Percentiles rank a stretch among this genome's conserved stretches.
Evolutionary conservation across 441 rosid species (phyloP).

Genomic region (Gossypium aridum): DNA sequence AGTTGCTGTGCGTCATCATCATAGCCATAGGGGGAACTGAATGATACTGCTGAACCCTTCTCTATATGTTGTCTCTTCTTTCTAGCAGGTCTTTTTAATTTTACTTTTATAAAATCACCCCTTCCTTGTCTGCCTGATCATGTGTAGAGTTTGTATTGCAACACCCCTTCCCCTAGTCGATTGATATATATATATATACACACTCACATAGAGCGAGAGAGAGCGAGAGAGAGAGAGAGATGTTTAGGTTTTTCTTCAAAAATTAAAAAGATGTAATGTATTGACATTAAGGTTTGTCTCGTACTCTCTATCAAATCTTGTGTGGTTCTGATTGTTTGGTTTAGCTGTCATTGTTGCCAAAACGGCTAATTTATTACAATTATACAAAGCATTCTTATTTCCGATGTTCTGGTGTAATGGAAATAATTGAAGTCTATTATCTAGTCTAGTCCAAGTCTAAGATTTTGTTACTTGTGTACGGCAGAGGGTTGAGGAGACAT

Average conservation of each 20-base stretch:
- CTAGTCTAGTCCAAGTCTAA: neutral
- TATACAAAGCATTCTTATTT: neutral
- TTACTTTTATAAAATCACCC: neutral
- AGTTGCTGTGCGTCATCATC: slow-evolving; percentile 38
- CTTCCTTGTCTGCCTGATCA: neutral
- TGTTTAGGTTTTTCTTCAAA: slow-evolving; percentile 2
- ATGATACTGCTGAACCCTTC: too few relatives aligned
- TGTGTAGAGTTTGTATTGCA: neutral
- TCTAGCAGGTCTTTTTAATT: neutral
- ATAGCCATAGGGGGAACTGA: slow-evolving; percentile 8
- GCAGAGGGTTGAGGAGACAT: too few relatives aligned
- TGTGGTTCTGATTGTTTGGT: neutral
- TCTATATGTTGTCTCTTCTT: neutral
- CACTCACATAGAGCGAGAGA: too few relatives aligned
- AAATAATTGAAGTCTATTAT: neutral
- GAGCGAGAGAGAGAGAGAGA: neutral
- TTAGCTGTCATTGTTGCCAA: neutral
- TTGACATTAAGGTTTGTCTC: neutral
- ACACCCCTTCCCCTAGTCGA: neutral
- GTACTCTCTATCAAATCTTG: neutral
- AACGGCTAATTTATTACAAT: neutral
- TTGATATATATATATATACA: neutral
- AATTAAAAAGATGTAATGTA: slow-evolving; percentile 2
- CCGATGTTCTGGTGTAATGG: neutral
- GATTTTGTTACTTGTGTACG: too few relatives aligned